Base-by-base conservation (phyloP, 164 flowering plant genomes). In the grape (Vitis vinifera) region DNA sequence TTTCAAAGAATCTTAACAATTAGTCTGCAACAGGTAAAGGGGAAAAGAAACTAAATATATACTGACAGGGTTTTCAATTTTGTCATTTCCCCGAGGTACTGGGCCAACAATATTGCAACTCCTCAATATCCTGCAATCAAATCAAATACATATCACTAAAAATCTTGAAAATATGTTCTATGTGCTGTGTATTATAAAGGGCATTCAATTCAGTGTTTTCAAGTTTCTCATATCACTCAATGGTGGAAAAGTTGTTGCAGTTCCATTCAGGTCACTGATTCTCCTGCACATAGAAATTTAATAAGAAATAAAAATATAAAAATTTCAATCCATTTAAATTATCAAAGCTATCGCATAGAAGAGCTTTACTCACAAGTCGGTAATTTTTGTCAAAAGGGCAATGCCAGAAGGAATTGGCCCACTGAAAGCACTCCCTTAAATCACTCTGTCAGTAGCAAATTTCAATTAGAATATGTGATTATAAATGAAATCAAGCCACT, bases 191-290 rank as follows among this genome's bases (percentile, higher is more conserved):
- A 37, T 37, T 37, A 37, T 37, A 37, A 6, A 37, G 6, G 7
- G 44, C 44, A 37, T 37, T 37, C 44, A 37, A 6, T 87, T 81
- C 91, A 90, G 61, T 8, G 23, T 75, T 50, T 70, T 73, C 66
- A 91, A 16, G 8, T 55, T 68, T 69, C 8, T 75, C 76, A 75
- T 55, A 4, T 59, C 63, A 14, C 49, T 61, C n/a, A 91, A 74
- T 29, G 53, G 75, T 23, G 93, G 93, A 70, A 89, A 89, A 60
- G 65, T 2, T 5, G 71, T 60, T 51, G 59, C 79, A 9, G 79
- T 57, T 62, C 92, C 93, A 56, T 75, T 83, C 61, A 88, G 71
- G 78, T 89, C 92, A 81, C 84, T 84, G 13, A 91, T 88, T 77
- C 85, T 80, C 89, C 92, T 89, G 86, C 61, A 76, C 10, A 51